Evolutionary conservation across 2,329 filamentous ascomycete genomes (phyloP).

Genomic region (Incumbomyces lentus): DNA sequence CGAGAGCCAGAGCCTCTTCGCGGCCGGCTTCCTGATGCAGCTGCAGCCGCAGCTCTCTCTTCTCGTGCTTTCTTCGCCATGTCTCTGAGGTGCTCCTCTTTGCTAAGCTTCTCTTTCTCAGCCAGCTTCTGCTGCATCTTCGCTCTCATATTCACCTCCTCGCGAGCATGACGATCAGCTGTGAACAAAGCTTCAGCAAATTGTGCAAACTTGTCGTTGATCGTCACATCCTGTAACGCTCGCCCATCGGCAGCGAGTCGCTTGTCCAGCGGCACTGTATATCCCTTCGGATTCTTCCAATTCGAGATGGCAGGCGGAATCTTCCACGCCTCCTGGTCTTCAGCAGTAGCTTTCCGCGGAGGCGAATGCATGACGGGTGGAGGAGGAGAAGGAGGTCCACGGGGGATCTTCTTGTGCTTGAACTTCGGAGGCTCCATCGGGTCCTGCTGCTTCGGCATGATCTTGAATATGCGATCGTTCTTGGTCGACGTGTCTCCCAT

Average conservation of each 20-base stretch:
- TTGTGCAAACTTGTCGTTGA: slow-evolving; percentile 97
- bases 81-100: slow-evolving; percentile 81
- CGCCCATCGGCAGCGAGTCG: slow-evolving; percentile 86
- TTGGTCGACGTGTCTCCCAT: slow-evolving; percentile 83
- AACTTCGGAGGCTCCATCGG: slow-evolving; percentile 97
- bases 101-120: slow-evolving; percentile 90
- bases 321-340: slow-evolving; percentile 94
- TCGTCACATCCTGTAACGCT: slow-evolving; percentile 82
- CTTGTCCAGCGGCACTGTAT: slow-evolving; percentile 92
- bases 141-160: slow-evolving; percentile 85
- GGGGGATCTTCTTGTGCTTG: slow-evolving; percentile 93
- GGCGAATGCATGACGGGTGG: slow-evolving; percentile 93
- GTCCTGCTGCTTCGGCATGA: slow-evolving; percentile 85
- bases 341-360: slow-evolving; percentile 85
- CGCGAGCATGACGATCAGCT: slow-evolving; percentile 85
- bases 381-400: slow-evolving; percentile 82
- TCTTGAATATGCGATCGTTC: slow-evolving; percentile 95
- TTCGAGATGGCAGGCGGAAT: slow-evolving; percentile 86
- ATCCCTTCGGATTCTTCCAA: slow-evolving; percentile 99
- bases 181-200: slow-evolving; percentile 91
- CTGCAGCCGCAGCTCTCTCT: slow-evolving; percentile 47
- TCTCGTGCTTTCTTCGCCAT: slow-evolving; percentile 87
- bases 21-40: slow-evolving; percentile 38
- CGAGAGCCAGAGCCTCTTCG: slow-evolving; percentile 31
- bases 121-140: slow-evolving; percentile 93